A percentile compares a stretch with the other conserved stretches of the same genome.
Evolutionary conservation across 805 yeast genomes (phyloP).

Genomic region (Candida wancherniae): DNA sequence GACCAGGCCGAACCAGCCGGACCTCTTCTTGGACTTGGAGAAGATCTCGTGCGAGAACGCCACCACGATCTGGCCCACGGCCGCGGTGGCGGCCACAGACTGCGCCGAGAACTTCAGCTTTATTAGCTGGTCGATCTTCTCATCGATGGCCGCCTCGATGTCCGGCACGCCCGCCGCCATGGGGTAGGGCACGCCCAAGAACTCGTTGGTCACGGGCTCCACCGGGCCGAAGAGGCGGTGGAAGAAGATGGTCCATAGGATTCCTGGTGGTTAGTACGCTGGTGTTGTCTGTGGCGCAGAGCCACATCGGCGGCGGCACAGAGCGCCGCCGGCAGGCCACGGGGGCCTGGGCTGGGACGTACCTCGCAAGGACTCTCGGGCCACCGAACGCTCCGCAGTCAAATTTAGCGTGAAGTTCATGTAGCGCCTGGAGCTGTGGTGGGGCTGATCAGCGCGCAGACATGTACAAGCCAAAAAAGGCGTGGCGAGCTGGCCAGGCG

Average conservation of each 20-base stretch:
- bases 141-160: slow-evolving; percentile 43
- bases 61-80: slow-evolving; percentile 31
- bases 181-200: slow-evolving; percentile 57
- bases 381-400: slow-evolving; percentile 48
- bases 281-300: too few relatives aligned
- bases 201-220: slow-evolving; percentile 50
- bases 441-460: too few relatives aligned
- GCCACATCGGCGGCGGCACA: too few relatives aligned
- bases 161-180: slow-evolving; percentile 42
- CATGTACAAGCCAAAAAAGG: too few relatives aligned
- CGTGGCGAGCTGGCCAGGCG: too few relatives aligned
- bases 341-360: too few relatives aligned
- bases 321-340: too few relatives aligned
- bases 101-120: slow-evolving; percentile 22
- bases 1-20: slow-evolving; percentile 50
- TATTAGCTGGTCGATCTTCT: slow-evolving; percentile 28
- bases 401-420: slow-evolving; percentile 48
- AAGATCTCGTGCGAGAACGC: slow-evolving; percentile 37
- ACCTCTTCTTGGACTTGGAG: slow-evolving; percentile 36
- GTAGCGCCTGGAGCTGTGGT: too few relatives aligned
- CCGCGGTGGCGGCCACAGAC: slow-evolving; percentile 16
- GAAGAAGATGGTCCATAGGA: slow-evolving; percentile 65
- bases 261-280: slow-evolving; percentile 32
- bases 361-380: slow-evolving; percentile 53
- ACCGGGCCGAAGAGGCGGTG: slow-evolving; percentile 64